Evolutionary conservation across 2,329 filamentous ascomycete genomes (phyloP).

Genomic region (Sporothrix humicola): DNA sequence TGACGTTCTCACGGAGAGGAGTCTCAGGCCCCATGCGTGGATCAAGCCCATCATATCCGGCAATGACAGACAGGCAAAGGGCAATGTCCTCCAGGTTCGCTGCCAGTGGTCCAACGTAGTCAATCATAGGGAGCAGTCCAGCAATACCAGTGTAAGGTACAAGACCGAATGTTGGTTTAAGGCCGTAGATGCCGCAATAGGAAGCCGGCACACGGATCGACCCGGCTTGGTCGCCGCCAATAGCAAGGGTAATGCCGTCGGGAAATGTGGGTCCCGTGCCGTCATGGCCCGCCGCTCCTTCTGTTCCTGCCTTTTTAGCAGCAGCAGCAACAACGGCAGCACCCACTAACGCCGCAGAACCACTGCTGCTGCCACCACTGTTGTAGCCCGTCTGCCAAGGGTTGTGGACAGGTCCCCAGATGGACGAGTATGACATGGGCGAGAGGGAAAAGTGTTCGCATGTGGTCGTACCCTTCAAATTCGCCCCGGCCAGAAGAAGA

Average conservation of each 20-base stretch:
- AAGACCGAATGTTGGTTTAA: slow-evolving; percentile 56
- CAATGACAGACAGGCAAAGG: slow-evolving; percentile 48
- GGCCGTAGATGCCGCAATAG: slow-evolving; percentile 50
- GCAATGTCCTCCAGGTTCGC: slow-evolving; percentile 51
- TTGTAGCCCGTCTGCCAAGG: slow-evolving; percentile 76
- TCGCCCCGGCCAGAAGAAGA: slow-evolving; percentile 65
- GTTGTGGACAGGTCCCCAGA: slow-evolving; percentile 74
- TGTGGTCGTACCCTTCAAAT: slow-evolving; percentile 76
- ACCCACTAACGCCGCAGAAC: slow-evolving; percentile 55
- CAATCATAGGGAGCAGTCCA: slow-evolving; percentile 49
- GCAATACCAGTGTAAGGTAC: slow-evolving; percentile 57
- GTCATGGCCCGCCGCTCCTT: slow-evolving; percentile 13
- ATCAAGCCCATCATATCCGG: slow-evolving; percentile 57
- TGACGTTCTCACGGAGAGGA: slow-evolving; percentile 45
- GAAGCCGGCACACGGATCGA: slow-evolving; percentile 67
- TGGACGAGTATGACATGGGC: slow-evolving; percentile 65
- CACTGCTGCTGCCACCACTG: slow-evolving; percentile 76
- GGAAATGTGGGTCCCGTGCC: slow-evolving; percentile 68
- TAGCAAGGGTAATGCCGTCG: slow-evolving; percentile 38
- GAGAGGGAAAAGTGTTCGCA: slow-evolving; percentile 69
- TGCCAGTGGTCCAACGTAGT: slow-evolving; percentile 55
- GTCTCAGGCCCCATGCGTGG: slow-evolving; percentile 49
- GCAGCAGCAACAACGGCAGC: slow-evolving; percentile 42
- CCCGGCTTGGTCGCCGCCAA: slow-evolving; percentile 76
- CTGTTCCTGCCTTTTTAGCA: slow-evolving; percentile 14